A percentile compares a stretch with the other conserved stretches of the same genome.
These are phyloP conservation scores for Candolleomyces aberdarensis DNA, from an alignment of 768 basidiomycete genomes.

Conservation along the genomic window DNA sequence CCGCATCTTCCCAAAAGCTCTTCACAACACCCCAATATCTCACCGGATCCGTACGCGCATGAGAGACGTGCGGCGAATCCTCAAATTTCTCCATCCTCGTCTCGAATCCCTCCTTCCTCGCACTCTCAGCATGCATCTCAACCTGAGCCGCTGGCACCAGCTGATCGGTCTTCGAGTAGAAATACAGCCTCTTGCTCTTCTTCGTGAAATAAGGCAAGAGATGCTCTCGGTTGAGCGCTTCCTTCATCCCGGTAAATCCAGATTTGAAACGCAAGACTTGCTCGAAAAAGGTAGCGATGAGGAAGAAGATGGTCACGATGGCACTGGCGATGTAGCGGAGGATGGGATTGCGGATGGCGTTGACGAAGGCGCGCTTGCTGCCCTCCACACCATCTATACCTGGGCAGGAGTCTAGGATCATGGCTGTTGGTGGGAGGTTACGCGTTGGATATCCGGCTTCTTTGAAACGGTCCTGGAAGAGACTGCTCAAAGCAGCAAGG, in stretches of 20 bases:
- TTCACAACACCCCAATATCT: slow-evolving; percentile 42
- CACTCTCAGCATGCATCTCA: slow-evolving; percentile 31
- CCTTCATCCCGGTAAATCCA: slow-evolving; percentile 24
- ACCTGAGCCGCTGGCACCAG: slow-evolving; percentile 36
- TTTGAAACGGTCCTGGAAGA: slow-evolving; percentile 24
- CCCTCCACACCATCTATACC: slow-evolving; percentile 27
- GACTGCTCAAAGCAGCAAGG: slow-evolving; percentile 29
- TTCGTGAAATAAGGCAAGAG: slow-evolving; percentile 39
- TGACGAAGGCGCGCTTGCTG: slow-evolving; percentile 29
- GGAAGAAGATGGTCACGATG: slow-evolving; percentile 27
- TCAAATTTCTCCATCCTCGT: slow-evolving; percentile 36
- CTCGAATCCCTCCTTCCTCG: slow-evolving; percentile 28
- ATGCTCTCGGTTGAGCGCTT: slow-evolving; percentile 20
- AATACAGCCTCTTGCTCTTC: slow-evolving; percentile 39
- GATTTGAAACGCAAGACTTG: slow-evolving; percentile 20
- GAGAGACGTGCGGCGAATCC: slow-evolving; percentile 42
- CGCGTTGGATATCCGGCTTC: slow-evolving; percentile 4
- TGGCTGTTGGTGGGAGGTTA: slow-evolving; percentile 22
- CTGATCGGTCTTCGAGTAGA: slow-evolving; percentile 42
- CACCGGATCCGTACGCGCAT: slow-evolving; percentile 39
- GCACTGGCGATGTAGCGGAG: slow-evolving; percentile 19
- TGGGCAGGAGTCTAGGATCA: slow-evolving; percentile 47
- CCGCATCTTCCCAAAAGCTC: slow-evolving; percentile 34
- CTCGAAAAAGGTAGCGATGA: slow-evolving; percentile 15
- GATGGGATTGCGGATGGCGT: slow-evolving; percentile 27